Base-by-base conservation (phyloP, 1,139 yeast species). In the Magnusiomyces ingens region DNA sequence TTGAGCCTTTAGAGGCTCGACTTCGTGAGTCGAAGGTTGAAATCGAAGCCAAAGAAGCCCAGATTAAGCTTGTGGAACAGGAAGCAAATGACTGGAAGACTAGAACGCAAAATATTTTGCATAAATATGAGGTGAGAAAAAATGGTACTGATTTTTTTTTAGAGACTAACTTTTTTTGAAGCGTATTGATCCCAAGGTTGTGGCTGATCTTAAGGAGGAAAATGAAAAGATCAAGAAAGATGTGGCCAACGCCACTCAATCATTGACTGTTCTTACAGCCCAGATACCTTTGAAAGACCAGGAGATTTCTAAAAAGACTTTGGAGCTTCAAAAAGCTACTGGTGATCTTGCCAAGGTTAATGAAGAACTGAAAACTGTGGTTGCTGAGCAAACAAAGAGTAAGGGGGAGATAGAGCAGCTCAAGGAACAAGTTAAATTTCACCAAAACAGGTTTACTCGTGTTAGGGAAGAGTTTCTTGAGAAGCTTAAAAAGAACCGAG, bases 321-420 rank as follows among this genome's bases (percentile, higher is more conserved):
- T 32, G 21, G n/a, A 10, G 15, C 41, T 10, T 26, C 98, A 93
- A 68, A 89, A 87, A 57, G 87, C 91, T 21, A 79, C 94, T 36
- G 98, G 97, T 36, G 79, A 82, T 21, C 73, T 93, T 66, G 87
- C 96, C 21, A 48, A 45, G 45, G 52, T n/a, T 18, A 42, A 37
- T 35, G 52, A 45, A 21, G 52, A 48, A 12, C 45, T 38, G 43
- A 49, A 56, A 29, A 22, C 49, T n/a, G 47, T 43, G 15, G 44
- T 42, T 15, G 52, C 44, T 13, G 49, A 56, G 38, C 47, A 41
- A 40, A 43, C 26, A n/a, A 48, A 45, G 40, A 40, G 22, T 17
- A 50, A 41, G 32, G 53, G 51, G 22, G 49, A 51, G 35, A 38
- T 54, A 17, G 49, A 47, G 17, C 48, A 53, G 19, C 15, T 35